Percentiles rank a stretch among this genome's conserved stretches.
Conservation (phyloP, 202 grass and related monocot genomes). For the Eragrostis tef region DNA sequence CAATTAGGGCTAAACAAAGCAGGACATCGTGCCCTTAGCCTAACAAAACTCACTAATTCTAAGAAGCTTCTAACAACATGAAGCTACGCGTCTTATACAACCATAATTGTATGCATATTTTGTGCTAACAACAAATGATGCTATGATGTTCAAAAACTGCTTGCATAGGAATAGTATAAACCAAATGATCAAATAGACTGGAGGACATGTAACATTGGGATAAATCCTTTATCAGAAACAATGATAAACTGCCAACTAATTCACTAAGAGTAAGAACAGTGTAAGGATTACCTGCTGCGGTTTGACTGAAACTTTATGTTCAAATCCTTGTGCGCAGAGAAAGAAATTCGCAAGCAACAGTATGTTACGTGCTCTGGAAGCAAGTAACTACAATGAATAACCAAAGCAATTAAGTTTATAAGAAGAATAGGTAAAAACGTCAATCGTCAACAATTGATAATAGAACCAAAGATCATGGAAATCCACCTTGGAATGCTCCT, state of each 20-base stretch:
- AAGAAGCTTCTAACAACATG: background rate
- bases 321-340: conserved; percentile 74
- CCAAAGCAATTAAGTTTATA: conserved; percentile 36
- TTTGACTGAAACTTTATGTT: conserved; percentile 85
- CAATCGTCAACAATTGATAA: conserved; percentile 15
- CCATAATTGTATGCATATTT: background rate
- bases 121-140: background rate
- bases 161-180: conserved; percentile 8
- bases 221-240: conserved; percentile 17
- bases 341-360: conserved; percentile 77
- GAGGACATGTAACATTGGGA: background rate
- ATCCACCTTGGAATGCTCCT: conserved; percentile 84
- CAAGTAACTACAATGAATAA: conserved; percentile 57
- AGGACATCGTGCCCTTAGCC: background rate
- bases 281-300: conserved; percentile 63
- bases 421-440: background rate
- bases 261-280: conserved; percentile 27
- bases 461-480: conserved; percentile 10
- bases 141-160: background rate
- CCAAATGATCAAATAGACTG: conserved; percentile 11
- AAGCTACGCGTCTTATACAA: background rate
- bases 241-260: conserved; percentile 2
- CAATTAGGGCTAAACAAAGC: background rate
- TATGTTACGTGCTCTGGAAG: conserved; percentile 69
- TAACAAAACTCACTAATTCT: background rate